Base-by-base conservation (phyloP, 495 filamentous ascomycete species). In the Penicillium parvum region DNA sequence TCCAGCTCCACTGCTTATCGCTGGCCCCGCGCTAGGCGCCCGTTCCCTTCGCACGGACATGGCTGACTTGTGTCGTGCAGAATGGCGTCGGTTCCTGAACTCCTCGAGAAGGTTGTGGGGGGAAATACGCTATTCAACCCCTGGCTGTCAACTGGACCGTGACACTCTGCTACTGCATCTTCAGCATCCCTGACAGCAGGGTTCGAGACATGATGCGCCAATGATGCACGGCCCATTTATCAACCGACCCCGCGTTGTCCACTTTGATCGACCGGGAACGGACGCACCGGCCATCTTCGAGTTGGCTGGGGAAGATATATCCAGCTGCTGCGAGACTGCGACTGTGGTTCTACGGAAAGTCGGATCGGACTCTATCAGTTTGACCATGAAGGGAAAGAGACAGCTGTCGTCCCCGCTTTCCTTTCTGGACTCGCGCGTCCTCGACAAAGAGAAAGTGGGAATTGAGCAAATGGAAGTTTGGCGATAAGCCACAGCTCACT, bases 11-110 rank as follows among this genome's bases (percentile, higher is more conserved):
- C 23, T 28, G 43, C 43, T 48, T 45, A 51, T 42, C 48, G 34
- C 30, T 25, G 20, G 27, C 45, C 45, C 50, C 50, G 50, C 50
- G 50, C 50, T 51, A 44, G 41, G 41, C 41, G 41, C 41, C 29
- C 30, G 14, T 4, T 16, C 22, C 5, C n/a, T n/a, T 18, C 11
- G 32, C 42, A 51, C 42, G 43, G 48, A 42, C 32, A 20, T n/a
- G n/a, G n/a, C n/a, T n/a, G n/a, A n/a, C n/a, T n/a, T 17, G 22
- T 43, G 40, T 36, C 40, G 17, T 43, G 32, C 40, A 35, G 15
- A 11, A 41, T 41, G 38, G 14, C 27, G 27, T 41, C 29, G 10
- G 48, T 51, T 37, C 42, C 51, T 54, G 51, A 44, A 20, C 25
- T 10, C 37, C 32, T 19, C n/a, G n/a, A n/a, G n/a, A n/a, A n/a